These are phyloP conservation scores for Tetrapyrgos nigripes DNA, from an alignment of 1,284 basidiomycete species.

Conservation along the genomic window DNA sequence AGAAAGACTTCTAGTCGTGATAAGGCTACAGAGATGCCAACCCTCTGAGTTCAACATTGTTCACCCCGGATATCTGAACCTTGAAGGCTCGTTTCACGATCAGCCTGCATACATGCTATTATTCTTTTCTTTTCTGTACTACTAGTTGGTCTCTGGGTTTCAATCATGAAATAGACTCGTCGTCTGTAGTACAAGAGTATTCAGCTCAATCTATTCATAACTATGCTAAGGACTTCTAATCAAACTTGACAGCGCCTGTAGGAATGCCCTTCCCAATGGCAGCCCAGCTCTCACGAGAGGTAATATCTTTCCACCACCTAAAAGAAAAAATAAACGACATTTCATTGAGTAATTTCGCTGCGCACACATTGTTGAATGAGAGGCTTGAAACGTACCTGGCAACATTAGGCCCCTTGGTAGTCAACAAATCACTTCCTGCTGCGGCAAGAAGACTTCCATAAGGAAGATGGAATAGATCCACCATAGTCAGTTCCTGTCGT, in stretches of 20 bases:
- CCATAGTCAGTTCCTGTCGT: conserved; percentile 19
- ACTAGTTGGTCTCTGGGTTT: no score
- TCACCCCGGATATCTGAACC: no score
- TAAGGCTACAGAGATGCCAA: no score
- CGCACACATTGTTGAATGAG: neutral
- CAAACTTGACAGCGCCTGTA: neutral
- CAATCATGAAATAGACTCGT: no score
- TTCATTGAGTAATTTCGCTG: neutral
- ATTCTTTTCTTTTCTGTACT: no score
- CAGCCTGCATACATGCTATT: no score
- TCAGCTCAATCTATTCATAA: no score
- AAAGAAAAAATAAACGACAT: conserved; percentile 6
- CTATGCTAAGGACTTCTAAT: no score
- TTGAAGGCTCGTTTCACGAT: no score
- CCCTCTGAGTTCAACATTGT: no score
- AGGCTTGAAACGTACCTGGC: neutral
- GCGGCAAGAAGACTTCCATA: conserved; percentile 12
- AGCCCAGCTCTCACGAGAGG: conserved; percentile 27
- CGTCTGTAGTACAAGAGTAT: no score
- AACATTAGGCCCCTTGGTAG: conserved; percentile 20
- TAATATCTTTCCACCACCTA: conserved; percentile 36
- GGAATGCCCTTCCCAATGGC: conserved; percentile 26
- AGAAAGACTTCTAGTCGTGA: no score
- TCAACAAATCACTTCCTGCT: conserved; percentile 14
- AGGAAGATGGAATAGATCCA: conserved; percentile 18